phyloP scores from a whole-genome alignment of 2,329 filamentous ascomycete species.

The Monilinia fructigena region DNA sequence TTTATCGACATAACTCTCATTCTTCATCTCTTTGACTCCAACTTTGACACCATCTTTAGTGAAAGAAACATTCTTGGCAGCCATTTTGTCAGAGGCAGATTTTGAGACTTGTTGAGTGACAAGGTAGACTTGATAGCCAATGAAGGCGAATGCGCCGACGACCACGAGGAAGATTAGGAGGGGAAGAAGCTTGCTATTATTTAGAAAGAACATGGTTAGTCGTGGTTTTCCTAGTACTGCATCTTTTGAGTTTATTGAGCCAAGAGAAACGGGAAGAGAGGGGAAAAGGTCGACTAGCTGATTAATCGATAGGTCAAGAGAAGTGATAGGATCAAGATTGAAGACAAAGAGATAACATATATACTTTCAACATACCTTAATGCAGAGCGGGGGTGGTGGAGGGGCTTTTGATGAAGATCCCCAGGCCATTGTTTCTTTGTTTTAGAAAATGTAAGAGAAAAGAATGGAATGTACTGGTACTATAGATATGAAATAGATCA shows the following conservation, averaged over 20 bases:
- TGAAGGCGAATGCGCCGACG: slow-evolving; percentile 57
- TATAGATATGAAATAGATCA: neutral
- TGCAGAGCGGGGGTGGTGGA: slow-evolving; percentile 38
- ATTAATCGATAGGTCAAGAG: neutral
- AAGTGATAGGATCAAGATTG: neutral
- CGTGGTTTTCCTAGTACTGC: neutral
- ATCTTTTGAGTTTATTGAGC: neutral
- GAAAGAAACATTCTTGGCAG: slow-evolving; percentile 72
- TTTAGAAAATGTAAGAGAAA: neutral
- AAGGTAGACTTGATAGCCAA: slow-evolving; percentile 72
- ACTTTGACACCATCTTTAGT: slow-evolving; percentile 73
- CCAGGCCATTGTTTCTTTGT: slow-evolving; percentile 38
- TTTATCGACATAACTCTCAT: slow-evolving; percentile 70
- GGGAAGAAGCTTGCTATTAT: slow-evolving; percentile 57
- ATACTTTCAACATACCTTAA: slow-evolving; percentile 34
- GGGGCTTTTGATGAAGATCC: slow-evolving; percentile 37
- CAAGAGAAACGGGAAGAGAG: neutral
- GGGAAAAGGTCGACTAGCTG: neutral
- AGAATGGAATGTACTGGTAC: neutral
- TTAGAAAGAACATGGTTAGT: slow-evolving; percentile 19
- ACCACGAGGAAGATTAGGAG: slow-evolving; percentile 62
- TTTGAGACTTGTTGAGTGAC: slow-evolving; percentile 64
- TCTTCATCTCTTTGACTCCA: slow-evolving; percentile 65
- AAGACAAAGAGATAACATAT: slow-evolving; percentile 10
- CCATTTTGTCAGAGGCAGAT: slow-evolving; percentile 66